Base-by-base conservation (phyloP, 129 eudicot species). In the Gnaphalium uliginosum region DNA sequence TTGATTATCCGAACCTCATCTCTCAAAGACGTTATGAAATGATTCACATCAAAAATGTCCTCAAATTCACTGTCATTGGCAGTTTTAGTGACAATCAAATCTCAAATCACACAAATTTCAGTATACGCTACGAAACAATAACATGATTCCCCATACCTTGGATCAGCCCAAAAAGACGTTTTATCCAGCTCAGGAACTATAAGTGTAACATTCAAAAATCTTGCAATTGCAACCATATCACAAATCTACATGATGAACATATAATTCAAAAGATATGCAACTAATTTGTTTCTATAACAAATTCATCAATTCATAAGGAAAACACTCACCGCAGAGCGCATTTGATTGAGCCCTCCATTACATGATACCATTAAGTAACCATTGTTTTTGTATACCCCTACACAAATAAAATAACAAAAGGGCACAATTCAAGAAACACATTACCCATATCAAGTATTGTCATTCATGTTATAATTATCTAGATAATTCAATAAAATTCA, bases 111-210 rank as follows among this genome's bases (percentile, higher is more conserved):
- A 24, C 13, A 23, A 14, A 7, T 32, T 54, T 78, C 8, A 17
- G 30, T 51, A 13, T 29, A 66, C 6, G 19, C 3, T 13, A 77
- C 51, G 1, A 2, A 39, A 25, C 0, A 6, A 54, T 70, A 29
- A 48, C 43, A 70, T 30, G 39, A 61, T 48, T 78, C 5, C 35
- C 11, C 41, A 18, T 72, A 87, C 97, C 98, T 94, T 29, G 96
- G 93, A 85, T 94, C 98, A 77, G 91, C 91, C 98, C 98, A 94
- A 39, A 94, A 94, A 3, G 97, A 94, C n/a, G 96, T 89, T 77
- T 90, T 94, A 83, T 94, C 98, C 61, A 94, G 84, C 81, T 94
- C 93, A 24, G 97, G 98, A 73, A 94, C 97, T 72, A 90, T 77
- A 21, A 94, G 86, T 5, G 98, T 93, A 74, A 90, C 98, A 81